phyloP scores from a whole-genome alignment of 306 rosid species.

The Fragaria nilgerrensis region DNA sequence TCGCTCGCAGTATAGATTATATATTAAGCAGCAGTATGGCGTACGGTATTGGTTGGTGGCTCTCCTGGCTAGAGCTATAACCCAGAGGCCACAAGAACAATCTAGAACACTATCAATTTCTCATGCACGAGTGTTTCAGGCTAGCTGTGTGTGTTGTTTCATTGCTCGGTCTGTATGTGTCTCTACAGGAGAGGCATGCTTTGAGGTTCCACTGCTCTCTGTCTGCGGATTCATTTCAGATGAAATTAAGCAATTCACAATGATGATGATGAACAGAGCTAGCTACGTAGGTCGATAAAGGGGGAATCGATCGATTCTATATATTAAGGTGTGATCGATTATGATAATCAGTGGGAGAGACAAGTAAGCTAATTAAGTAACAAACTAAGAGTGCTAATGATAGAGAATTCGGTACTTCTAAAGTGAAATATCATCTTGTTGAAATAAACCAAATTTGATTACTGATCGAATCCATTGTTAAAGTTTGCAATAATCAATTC shows the following conservation, averaged over 20 bases:
- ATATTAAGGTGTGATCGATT: neutral
- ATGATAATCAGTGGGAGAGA: neutral
- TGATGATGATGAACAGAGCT: neutral
- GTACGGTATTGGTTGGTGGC: conserved; percentile 17
- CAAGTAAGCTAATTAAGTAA: neutral
- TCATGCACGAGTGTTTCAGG: conserved; percentile 57
- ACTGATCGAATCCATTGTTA: neutral
- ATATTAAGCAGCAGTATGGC: neutral
- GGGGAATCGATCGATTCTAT: neutral
- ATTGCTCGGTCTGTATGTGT: neutral
- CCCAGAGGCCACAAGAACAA: neutral
- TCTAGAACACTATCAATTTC: conserved; percentile 25
- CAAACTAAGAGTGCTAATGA: neutral
- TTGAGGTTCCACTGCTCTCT: neutral
- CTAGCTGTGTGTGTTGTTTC: neutral
- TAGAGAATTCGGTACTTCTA: neutral
- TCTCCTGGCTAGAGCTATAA: neutral
- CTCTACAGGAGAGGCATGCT: neutral
- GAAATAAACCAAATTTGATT: no score
- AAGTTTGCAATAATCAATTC: neutral
- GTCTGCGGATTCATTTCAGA: neutral
- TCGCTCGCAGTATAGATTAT: neutral
- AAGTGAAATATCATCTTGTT: neutral
- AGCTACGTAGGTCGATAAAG: neutral
- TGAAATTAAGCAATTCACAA: neutral